Evolutionary conservation across 2,329 filamentous ascomycete species (phyloP), one percentile per base, ranked within the genome.

Genomic region (Paraphaeosphaeria minitans): DNA sequence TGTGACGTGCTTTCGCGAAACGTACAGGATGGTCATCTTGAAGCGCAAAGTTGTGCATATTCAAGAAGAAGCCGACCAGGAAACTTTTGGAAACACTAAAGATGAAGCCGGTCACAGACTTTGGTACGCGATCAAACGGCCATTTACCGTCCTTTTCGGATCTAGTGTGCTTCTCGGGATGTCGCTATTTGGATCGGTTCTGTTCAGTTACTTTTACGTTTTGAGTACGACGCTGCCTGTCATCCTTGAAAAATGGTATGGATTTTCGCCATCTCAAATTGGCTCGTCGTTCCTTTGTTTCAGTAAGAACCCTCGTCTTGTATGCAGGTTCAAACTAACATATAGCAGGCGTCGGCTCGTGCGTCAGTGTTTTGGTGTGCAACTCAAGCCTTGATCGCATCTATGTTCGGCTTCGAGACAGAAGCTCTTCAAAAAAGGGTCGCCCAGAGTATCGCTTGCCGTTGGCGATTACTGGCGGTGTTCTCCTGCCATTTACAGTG

Each of bases 11-110:
- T 86, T 85, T 66, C 75, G 80, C 6, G 87, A 89, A 75, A 89
- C 87, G 13, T 89, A 89, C 72, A 83, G 82, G 66, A 79, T 86
- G 42, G 75, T 80, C 1, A 85, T 89, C 47, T 72, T 88, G 43
- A 68, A 63, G 58, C 57, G 52, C 31, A 70, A 56, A 57, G 58
- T 61, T 53, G 71, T 58, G 53, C 69, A 50, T 56, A 59, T 67
- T 27, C 67, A 62, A 45, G 58, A 66, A 19, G 65, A 60, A 29
- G 62, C 66, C 41, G 56, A 52, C 41, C 64, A 66, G 5, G 16
- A 43, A 16, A 19, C 13, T 8, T 21, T 9, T 33, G 19, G 39
- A n/a, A 19, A 35, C 37, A 63, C 46, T 31, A 56, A 46, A 33
- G 67, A 67, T 14, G 64, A 68, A 37, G 50, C 66, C 39, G 55